Conservation (phyloP, 1,284 basidiomycete genomes). For the Rhodotorula glutinis region DNA sequence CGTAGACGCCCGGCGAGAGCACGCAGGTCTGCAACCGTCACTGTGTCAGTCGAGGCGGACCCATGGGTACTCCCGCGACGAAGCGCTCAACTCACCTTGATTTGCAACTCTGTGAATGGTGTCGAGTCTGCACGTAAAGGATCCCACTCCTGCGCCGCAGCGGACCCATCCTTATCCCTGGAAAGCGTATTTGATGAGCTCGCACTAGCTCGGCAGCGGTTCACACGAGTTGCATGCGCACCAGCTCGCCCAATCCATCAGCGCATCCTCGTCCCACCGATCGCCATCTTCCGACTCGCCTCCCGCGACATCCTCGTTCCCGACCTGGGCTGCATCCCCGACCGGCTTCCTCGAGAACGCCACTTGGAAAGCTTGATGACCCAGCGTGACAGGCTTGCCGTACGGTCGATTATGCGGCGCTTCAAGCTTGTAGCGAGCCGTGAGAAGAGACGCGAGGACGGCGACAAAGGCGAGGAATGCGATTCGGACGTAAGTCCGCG, state of each 20-base stretch:
- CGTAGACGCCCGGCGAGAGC: constrained; percentile 41
- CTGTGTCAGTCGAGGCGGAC: not conserved
- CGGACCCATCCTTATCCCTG: not conserved
- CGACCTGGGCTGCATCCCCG: not conserved
- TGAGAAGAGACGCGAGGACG: constrained; percentile 26
- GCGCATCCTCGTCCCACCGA: constrained; percentile 13
- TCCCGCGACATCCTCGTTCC: not conserved
- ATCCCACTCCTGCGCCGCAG: constrained; percentile 11
- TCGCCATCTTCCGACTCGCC: not conserved
- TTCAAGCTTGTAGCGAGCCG: constrained; percentile 29
- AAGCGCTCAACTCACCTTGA: constrained; percentile 25
- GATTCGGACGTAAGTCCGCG: constrained; percentile 17
- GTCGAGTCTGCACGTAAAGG: constrained; percentile 23
- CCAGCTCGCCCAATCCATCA: constrained; percentile 13
- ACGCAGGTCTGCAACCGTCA: constrained; percentile 27
- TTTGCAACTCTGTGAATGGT: constrained; percentile 38
- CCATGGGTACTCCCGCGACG: too few relatives aligned
- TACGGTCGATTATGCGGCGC: constrained; percentile 28
- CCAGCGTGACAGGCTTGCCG: constrained; percentile 19
- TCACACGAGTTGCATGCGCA: too few relatives aligned
- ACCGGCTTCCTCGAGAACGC: constrained; percentile 5
- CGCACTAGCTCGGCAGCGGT: too few relatives aligned
- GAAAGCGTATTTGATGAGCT: too few relatives aligned
- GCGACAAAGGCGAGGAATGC: constrained; percentile 12
- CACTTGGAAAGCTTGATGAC: constrained; percentile 20